Evolutionary conservation across 2,329 filamentous ascomycete genomes (phyloP), one percentile per base, ranked within the genome.

Genomic region (Hyphodiscus sp.): DNA sequence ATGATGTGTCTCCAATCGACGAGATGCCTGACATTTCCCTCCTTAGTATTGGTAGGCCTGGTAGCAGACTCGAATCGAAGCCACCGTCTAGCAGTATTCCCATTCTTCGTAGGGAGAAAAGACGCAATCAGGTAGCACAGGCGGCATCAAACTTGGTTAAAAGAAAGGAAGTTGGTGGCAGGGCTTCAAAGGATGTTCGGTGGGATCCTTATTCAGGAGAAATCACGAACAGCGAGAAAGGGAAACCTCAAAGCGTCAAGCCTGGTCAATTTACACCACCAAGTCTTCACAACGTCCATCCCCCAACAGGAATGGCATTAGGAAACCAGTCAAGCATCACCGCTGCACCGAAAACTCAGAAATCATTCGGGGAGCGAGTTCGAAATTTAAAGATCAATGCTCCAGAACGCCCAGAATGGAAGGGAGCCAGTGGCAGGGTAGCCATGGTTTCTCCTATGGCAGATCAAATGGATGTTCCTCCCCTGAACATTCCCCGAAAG

Each of bases 141-240:
- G 55, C 54, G 11, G 63, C 64, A 15, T 55, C 61, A 43, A 66
- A 63, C 48, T 23, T 63, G 15, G 51, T 60, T 7, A 20, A 49
- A 20, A 52, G 63, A 42, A 67, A 66, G 48, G 55, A 65, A 29
- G 52, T 56, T 48, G 58, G 51, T 26, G 52, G 33, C 33, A 38
- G 59, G 16, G 44, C 41, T n/a, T 20, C 52, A n/a, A 54, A 69
- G 49, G 74, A 78, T 55, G 76, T 75, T 20, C 72, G 74, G 59
- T 87, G 83, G 83, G 83, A 89, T 69, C 78, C 79, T 47, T 81
- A 79, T 65, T 85, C 85, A 2, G 84, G 82, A 9, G 84, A 87
- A 63, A 80, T 82, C 41, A 84, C 80, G 5, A 76, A 73, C n/a
- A 78, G 72, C 51, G 69, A 75, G 19, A 75, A 72, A 47, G 82